These are phyloP conservation scores for Ambrosia trifida DNA, from an alignment of 129 eudicot species.

Conservation along the genomic window DNA sequence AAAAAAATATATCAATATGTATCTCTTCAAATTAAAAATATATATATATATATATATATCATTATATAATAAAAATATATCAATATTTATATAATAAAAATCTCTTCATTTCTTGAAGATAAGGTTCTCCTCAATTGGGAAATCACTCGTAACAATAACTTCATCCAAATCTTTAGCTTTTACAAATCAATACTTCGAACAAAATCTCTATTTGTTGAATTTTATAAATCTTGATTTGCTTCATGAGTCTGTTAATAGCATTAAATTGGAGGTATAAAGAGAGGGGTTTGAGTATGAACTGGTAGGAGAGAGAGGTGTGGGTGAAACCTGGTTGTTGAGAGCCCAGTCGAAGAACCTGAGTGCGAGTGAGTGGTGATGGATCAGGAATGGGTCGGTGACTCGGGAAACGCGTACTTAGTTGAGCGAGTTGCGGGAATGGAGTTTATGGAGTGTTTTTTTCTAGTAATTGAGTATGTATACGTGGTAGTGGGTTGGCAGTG, in stretches of 20 bases:
- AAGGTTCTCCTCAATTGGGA: slow-evolving; percentile 69
- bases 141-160: slow-evolving; percentile 62
- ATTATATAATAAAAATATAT: too few relatives aligned
- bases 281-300: slow-evolving; percentile 70
- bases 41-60: too few relatives aligned
- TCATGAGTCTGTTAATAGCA: slow-evolving; percentile 53
- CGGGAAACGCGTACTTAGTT: slow-evolving; percentile 63
- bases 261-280: slow-evolving; percentile 62
- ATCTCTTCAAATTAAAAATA: too few relatives aligned
- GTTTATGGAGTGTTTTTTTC: slow-evolving; percentile 73
- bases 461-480: slow-evolving; percentile 58
- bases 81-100: too few relatives aligned
- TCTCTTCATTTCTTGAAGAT: too few relatives aligned
- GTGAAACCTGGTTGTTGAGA: slow-evolving; percentile 81
- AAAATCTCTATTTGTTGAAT: slow-evolving; percentile 35
- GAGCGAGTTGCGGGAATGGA: slow-evolving; percentile 63
- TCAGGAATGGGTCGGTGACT: slow-evolving; percentile 80
- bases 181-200: slow-evolving; percentile 46
- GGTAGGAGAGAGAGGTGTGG: slow-evolving; percentile 61
- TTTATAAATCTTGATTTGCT: slow-evolving; percentile 35
- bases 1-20: too few relatives aligned
- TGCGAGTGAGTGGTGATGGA: slow-evolving; percentile 80
- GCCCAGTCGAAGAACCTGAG: slow-evolving; percentile 90
- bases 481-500: slow-evolving; percentile 43
- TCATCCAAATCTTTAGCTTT: slow-evolving; percentile 80